Evolutionary conservation across 352 stramenopile species (phyloP).

Genomic region (Phytopythium litorale): DNA sequence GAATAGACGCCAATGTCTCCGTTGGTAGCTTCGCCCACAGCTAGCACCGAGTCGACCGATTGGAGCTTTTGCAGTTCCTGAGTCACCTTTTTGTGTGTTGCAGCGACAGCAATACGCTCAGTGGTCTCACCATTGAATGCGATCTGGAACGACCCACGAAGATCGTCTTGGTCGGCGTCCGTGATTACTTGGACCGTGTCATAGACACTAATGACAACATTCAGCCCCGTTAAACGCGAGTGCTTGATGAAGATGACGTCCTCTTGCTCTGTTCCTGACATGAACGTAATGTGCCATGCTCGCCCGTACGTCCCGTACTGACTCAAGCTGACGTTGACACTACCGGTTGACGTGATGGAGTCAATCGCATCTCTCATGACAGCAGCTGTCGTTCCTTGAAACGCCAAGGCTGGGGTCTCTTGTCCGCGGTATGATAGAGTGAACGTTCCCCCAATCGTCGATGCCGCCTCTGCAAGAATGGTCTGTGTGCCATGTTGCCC

Average conservation of each 20-base stretch:
- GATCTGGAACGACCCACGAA: conserved; percentile 59
- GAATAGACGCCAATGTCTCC: conserved; percentile 59
- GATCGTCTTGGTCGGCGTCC: conserved; percentile 48
- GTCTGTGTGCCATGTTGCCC: conserved; percentile 56
- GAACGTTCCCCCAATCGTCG: conserved; percentile 89
- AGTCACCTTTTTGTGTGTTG: conserved; percentile 65
- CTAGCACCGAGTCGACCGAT: conserved; percentile 54
- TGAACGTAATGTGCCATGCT: conserved; percentile 92
- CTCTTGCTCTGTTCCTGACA: conserved; percentile 36
- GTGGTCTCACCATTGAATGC: conserved; percentile 47
- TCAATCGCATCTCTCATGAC: conserved; percentile 88
- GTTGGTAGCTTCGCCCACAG: conserved; percentile 32
- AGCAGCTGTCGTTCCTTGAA: conserved; percentile 70
- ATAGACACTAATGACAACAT: conserved; percentile 64
- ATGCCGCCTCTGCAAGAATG: conserved; percentile 66
- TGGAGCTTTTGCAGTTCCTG: conserved; percentile 70
- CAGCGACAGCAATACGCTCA: conserved; percentile 49
- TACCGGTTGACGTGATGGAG: conserved; percentile 68
- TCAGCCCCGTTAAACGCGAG: conserved; percentile 67
- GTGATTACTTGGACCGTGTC: conserved; percentile 60
- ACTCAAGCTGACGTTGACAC: conserved; percentile 80
- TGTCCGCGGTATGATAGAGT: conserved; percentile 85
- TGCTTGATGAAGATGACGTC: conserved; percentile 79
- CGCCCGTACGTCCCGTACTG: conserved; percentile 65
- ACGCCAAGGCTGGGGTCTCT: conserved; percentile 63